phyloP scores from a whole-genome alignment of 225 moss, liverwort and hornwort species.

The Marchantia paleacea region DNA sequence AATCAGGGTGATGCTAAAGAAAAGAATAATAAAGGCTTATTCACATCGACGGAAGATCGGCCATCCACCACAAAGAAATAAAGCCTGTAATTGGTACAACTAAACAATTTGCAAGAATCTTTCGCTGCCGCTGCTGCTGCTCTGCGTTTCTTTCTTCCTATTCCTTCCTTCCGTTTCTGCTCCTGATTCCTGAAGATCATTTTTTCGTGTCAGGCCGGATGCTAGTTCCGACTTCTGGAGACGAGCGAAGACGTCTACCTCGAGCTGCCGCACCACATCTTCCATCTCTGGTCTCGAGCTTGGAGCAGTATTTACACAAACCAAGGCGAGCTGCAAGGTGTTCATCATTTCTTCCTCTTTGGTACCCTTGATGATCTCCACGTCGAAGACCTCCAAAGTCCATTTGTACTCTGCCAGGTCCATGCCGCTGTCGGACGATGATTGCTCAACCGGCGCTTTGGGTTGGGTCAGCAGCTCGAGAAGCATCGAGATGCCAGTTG shows the following conservation, averaged over 20 bases:
- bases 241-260: slow-evolving; percentile 48
- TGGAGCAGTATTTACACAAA: slow-evolving; percentile 49
- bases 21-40: slow-evolving; percentile 41
- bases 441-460: slow-evolving; percentile 48
- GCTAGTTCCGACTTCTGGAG: slow-evolving; percentile 37
- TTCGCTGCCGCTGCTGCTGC: slow-evolving; percentile 11
- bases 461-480: slow-evolving; percentile 60
- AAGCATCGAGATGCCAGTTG: slow-evolving; percentile 85
- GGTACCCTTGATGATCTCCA: slow-evolving; percentile 47
- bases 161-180: background rate
- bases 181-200: background rate
- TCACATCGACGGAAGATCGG: slow-evolving; percentile 30
- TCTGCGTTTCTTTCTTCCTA: background rate
- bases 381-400: slow-evolving; percentile 50
- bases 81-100: slow-evolving; percentile 23
- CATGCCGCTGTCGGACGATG: slow-evolving; percentile 46
- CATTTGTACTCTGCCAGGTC: slow-evolving; percentile 52
- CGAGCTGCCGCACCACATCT: slow-evolving; percentile 47
- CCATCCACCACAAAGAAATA: slow-evolving; percentile 21
- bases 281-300: slow-evolving; percentile 52
- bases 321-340: slow-evolving; percentile 46
- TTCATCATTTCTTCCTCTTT: slow-evolving; percentile 54
- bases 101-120: slow-evolving; percentile 11
- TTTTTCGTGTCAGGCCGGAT: slow-evolving; percentile 39
- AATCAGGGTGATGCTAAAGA: slow-evolving; percentile 34